Conservation (phyloP, 2,329 filamentous ascomycete species). For the Epichloe gansuensis region DNA sequence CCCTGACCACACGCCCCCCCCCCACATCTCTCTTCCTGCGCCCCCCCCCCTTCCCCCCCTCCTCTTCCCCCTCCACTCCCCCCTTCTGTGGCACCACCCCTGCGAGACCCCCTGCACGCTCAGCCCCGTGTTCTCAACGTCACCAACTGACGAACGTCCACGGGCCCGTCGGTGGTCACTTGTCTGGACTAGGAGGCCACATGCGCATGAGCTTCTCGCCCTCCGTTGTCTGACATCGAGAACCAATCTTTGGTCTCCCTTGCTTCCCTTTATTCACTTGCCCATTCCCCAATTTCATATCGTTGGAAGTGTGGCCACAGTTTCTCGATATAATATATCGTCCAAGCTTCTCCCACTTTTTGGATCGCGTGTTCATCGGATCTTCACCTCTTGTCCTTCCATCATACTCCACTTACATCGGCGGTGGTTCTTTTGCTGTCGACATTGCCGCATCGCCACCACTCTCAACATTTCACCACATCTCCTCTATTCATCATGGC, state of each 20-base stretch:
- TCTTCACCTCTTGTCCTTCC: slow-evolving; percentile 1
- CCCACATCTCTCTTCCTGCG: not conserved
- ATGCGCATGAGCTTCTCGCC: slow-evolving; percentile 15
- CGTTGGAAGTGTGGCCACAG: slow-evolving; percentile 9
- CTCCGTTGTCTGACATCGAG: slow-evolving; percentile 10
- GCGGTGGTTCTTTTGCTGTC: slow-evolving; percentile 1
- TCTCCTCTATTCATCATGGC: slow-evolving; percentile 26
- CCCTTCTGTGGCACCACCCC: slow-evolving; percentile 3
- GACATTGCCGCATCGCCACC: slow-evolving; percentile 1
- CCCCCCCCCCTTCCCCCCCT: slow-evolving; percentile 1
- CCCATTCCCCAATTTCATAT: slow-evolving; percentile 11
- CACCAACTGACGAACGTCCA: slow-evolving; percentile 26
- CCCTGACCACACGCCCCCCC: not conserved
- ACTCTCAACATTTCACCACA: not conserved
- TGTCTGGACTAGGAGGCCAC: slow-evolving; percentile 13
- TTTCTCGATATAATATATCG: slow-evolving; percentile 7
- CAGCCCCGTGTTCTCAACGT: slow-evolving; percentile 33
- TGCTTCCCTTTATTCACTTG: slow-evolving; percentile 11
- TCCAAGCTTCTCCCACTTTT: not conserved
- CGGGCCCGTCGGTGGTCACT: slow-evolving; percentile 18
- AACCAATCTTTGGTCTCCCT: slow-evolving; percentile 7
- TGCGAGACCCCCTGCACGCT: slow-evolving; percentile 12
- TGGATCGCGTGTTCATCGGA: not conserved
- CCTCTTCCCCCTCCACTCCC: slow-evolving; percentile 5
- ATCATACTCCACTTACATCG: slow-evolving; percentile 3